Evolutionary conservation across 2,329 filamentous ascomycete genomes (phyloP).

Genomic region (Colletotrichum paranaense): DNA sequence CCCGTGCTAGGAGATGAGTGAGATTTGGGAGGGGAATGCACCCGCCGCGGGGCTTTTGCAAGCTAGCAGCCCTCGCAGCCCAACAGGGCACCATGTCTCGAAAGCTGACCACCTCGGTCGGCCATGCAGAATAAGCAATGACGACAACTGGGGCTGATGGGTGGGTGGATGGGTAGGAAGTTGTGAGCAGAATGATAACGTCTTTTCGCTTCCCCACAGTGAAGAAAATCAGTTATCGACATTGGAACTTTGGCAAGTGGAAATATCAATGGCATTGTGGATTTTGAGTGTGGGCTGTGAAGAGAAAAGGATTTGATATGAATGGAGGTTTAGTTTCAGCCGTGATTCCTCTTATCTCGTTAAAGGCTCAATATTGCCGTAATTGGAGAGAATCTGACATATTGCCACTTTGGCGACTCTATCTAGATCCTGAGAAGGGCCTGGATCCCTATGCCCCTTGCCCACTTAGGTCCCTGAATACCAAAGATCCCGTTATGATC

Average conservation of each 20-base stretch:
- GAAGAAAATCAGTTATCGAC: not conserved
- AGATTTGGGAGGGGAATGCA: not conserved
- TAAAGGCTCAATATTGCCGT: not conserved
- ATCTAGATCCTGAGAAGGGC: not conserved
- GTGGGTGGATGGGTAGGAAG: not conserved
- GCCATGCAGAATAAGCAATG: conserved; percentile 30
- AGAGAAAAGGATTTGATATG: not conserved
- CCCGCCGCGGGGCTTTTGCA: not conserved
- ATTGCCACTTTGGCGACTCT: not conserved
- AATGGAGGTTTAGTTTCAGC: not conserved
- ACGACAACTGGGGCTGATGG: not conserved
- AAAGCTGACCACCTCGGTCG: conserved; percentile 17
- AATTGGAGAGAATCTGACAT: not conserved
- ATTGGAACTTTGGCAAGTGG: not conserved
- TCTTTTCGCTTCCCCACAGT: not conserved
- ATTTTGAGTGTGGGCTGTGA: not conserved
- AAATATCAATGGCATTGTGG: not conserved
- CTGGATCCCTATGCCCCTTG: not conserved
- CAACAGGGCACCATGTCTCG: not conserved
- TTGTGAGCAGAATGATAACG: not conserved
- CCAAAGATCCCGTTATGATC: not conserved
- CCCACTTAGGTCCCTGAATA: not conserved
- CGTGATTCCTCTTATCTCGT: not conserved
- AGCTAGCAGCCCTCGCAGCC: not conserved
- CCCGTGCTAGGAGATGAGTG: not conserved